Conservation (phyloP, 2,329 filamentous ascomycete species). For the Fragosphaeria purpurea region DNA sequence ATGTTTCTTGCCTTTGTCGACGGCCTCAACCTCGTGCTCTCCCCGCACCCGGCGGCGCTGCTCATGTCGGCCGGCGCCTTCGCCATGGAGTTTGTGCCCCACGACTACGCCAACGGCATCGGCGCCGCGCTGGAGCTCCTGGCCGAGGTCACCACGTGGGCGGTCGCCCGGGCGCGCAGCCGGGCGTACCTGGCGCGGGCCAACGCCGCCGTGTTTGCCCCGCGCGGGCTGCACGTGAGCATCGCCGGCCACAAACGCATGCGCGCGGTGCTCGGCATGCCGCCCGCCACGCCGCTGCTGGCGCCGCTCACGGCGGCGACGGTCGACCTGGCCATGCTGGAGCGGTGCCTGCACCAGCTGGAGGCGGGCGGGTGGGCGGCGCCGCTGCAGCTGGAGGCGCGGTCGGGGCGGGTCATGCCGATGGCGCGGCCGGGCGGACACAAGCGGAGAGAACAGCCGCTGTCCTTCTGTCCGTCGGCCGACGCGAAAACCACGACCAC, state of each 20-base stretch:
- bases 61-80: constrained; percentile 16
- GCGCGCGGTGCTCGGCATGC: constrained; percentile 15
- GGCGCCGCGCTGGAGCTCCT: constrained; percentile 13
- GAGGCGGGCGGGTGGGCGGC: constrained; percentile 10
- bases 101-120: constrained; percentile 19
- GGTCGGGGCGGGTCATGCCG: constrained; percentile 1
- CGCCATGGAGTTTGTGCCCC: constrained; percentile 19
- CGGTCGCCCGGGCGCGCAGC: constrained; percentile 18
- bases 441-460: no score
- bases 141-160: constrained; percentile 16
- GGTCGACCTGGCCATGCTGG: constrained; percentile 15
- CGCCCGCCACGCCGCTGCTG: constrained; percentile 13
- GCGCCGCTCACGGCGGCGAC: constrained; percentile 14
- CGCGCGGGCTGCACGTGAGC: constrained; percentile 20
- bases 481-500: no score
- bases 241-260: constrained; percentile 18
- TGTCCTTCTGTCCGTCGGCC: no score
- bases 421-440: not conserved
- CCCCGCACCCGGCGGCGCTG: constrained; percentile 20
- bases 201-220: constrained; percentile 23
- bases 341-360: constrained; percentile 15
- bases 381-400: constrained; percentile 7
- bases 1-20: constrained; percentile 26
- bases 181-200: constrained; percentile 19
- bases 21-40: constrained; percentile 24